Evolutionary conservation across 129 eudicot species (phyloP), one percentile per base, ranked within the genome.

Genomic region (Glebionis coronaria): DNA sequence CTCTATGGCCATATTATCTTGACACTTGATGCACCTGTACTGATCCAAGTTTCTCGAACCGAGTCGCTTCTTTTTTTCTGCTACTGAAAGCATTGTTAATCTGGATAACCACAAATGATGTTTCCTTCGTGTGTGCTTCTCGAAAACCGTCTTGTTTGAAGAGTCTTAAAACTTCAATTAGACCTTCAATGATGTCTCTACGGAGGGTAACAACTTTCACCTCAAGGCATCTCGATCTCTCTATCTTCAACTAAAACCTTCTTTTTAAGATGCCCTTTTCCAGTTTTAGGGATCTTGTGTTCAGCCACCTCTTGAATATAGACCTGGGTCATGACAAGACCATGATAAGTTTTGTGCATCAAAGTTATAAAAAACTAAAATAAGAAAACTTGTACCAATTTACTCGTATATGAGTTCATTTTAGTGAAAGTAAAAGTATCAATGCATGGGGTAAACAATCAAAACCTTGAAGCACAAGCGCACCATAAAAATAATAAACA

Each of bases 281-380:
- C 85, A 12, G 86, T 73, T 82, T 83, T 85, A 47, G 77, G 71
- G 45, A 75, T 84, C 80, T 83, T 87, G 31, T 82, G 79, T 63
- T 80, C 63, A 12, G 79, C 85, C 61, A 65, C 55, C 65, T 75
- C 83, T 63, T 77, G 78, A 47, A 85, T 65, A 71, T 79, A 91
- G 12, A 88, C 88, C 97, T 91, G 69, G 47, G 40, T 58, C 25
- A 55, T 46, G 31, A 45, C 57, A 79, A 40, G 40, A 73, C n/a
- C 65, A 61, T 2, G 3, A 60, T 40, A 44, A 8, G 57, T 51
- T 13, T 60, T 12, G 60, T 54, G 58, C 14, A 64, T 57, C 0
- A 44, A 25, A 54, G 3, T 3, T 56, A 44, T 11, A 29, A 70
- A 28, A 21, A 44, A 15, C 45, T 12, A 29, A 76, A 51, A 76